Base-by-base conservation (phyloP, 2,329 filamentous ascomycete species). In the Phoma sp. region DNA sequence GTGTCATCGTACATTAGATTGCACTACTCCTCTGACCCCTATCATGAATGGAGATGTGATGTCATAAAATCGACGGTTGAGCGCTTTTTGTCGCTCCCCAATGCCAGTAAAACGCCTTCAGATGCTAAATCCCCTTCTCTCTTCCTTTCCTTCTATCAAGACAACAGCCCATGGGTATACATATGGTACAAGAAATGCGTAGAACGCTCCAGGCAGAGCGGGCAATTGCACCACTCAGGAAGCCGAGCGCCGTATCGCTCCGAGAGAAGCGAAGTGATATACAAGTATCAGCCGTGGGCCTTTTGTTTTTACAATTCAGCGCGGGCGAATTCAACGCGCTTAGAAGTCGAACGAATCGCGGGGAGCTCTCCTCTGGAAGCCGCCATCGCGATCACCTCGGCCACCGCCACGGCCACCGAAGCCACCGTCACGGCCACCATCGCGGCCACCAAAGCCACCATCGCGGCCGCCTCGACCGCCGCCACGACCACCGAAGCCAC, bases 81-180 rank as follows among this genome's bases (percentile, higher is more conserved):
- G 18, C 18, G 18, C 18, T 18, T 18, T 18, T 18, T 18, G 18
- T 18, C 18, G 18, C 18, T 18, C 18, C 18, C 18, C 18, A 18
- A 18, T 18, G 18, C 18, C 18, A 18, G 18, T 18, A 18, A 18
- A 18, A 18, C 18, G 18, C 18, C 18, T 18, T 18, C 18, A 18
- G 18, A 18, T 18, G 18, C 9, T 6, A 29, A 9, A 23, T 39
- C 23, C 18, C 32, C 38, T 27, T 42, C 24, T 13, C 30, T 10
- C 25, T 32, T 13, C 32, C 10, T 33, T 18, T n/a, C 32, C 32
- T 50, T 47, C 46, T 55, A 57, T 59, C 59, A 46, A 57, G 44
- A 61, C 57, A 62, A 58, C 59, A 62, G 51, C 11, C 24, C 35
- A 42, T 47, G 57, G 58, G 55, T 60, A 57, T 60, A 60, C 50